Conservation (phyloP, 106 monocot species). For the Dendrobium huoshanense region DNA sequence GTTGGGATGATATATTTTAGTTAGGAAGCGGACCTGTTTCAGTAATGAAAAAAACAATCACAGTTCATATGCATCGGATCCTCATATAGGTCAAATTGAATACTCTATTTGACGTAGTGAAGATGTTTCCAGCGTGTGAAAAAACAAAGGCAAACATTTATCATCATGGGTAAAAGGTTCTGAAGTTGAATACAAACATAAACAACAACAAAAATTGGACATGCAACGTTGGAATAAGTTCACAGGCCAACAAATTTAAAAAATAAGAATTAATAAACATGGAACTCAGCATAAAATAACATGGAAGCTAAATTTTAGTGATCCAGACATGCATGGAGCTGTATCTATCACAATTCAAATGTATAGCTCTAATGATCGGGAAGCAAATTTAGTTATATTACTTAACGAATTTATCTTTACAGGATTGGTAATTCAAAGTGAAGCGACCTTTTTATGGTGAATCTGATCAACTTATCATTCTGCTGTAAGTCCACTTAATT, state of each 20-base stretch:
- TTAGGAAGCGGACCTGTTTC: constrained; percentile 89
- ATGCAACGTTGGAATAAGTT: background rate
- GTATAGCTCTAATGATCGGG: no score
- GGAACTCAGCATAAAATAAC: background rate
- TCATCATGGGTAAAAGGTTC: background rate
- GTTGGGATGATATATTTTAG: constrained; percentile 98
- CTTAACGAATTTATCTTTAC: no score
- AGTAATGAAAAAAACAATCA: background rate
- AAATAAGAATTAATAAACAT: background rate
- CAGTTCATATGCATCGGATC: background rate
- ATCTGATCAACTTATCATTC: background rate
- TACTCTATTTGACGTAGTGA: background rate
- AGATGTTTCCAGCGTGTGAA: background rate
- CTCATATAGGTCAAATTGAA: background rate
- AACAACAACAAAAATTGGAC: background rate
- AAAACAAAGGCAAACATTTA: background rate
- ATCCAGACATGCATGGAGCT: background rate
- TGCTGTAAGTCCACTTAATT: background rate
- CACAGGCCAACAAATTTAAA: background rate
- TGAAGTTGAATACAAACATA: background rate
- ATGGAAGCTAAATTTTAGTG: background rate
- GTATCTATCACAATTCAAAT: no score
- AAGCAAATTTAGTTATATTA: no score
- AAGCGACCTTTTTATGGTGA: background rate
- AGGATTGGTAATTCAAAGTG: background rate